phyloP scores from a whole-genome alignment of 371 early-diverging fungal genomes.

The Mucor racemosus region DNA sequence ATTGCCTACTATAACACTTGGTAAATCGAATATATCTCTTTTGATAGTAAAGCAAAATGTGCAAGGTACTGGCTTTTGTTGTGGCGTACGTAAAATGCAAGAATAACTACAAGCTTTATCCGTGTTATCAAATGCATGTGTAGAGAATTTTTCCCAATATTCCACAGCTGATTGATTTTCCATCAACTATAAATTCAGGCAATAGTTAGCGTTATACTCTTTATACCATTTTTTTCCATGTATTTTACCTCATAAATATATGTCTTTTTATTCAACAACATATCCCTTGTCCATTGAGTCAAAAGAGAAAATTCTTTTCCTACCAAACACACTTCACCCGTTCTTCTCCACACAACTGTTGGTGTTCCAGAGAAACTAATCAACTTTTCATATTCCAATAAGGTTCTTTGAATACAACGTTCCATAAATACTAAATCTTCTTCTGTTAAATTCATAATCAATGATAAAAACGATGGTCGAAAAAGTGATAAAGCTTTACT shows the following conservation, averaged over 20 bases:
- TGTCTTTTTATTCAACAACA: slow-evolving; percentile 74
- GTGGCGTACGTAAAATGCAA: slow-evolving; percentile 74
- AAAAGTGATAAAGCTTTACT: slow-evolving; percentile 86
- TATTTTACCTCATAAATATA: slow-evolving; percentile 64
- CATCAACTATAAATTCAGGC: slow-evolving; percentile 69
- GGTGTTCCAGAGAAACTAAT: slow-evolving; percentile 92
- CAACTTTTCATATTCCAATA: slow-evolving; percentile 63
- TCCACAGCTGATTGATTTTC: slow-evolving; percentile 87
- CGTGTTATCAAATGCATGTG: slow-evolving; percentile 88
- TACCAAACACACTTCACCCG: slow-evolving; percentile 90
- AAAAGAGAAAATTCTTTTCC: slow-evolving; percentile 92
- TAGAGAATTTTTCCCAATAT: slow-evolving; percentile 93
- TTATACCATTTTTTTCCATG: no score
- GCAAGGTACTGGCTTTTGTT: slow-evolving; percentile 77
- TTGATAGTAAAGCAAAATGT: slow-evolving; percentile 93
- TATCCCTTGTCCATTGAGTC: slow-evolving; percentile 86
- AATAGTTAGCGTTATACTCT: no score
- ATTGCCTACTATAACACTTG: slow-evolving; percentile 85
- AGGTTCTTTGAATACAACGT: slow-evolving; percentile 88
- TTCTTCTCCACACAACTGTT: slow-evolving; percentile 92
- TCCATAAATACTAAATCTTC: slow-evolving; percentile 94
- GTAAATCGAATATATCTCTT: slow-evolving; percentile 91
- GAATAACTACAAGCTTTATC: slow-evolving; percentile 78
- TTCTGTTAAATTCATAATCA: slow-evolving; percentile 88
- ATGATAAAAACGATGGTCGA: slow-evolving; percentile 90